These are phyloP conservation scores for Coemansia reversa DNA, from an alignment of 192 early-diverging fungal genomes.

Conservation along the genomic window DNA sequence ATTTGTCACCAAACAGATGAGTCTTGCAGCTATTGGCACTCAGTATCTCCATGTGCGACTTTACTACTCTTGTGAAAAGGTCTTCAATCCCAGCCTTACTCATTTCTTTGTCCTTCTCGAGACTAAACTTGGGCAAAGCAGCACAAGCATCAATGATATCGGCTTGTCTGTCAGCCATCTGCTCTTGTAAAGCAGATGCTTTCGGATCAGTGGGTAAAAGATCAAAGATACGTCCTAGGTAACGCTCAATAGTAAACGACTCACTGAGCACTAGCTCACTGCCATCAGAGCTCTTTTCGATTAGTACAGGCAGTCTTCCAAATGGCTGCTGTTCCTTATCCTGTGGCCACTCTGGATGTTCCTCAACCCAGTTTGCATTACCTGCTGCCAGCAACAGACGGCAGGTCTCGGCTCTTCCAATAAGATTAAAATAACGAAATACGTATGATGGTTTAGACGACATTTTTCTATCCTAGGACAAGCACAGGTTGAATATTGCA, in stretches of 20 bases:
- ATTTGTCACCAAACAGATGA: slow-evolving; percentile 49
- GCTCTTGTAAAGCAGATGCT: slow-evolving; percentile 25
- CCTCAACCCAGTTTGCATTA: slow-evolving; percentile 34
- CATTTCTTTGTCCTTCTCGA: neutral
- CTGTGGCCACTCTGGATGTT: slow-evolving; percentile 23
- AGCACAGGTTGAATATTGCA: neutral
- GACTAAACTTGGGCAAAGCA: neutral
- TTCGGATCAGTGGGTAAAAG: slow-evolving; percentile 25
- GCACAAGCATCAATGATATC: slow-evolving; percentile 3
- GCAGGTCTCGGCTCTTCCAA: slow-evolving; percentile 18
- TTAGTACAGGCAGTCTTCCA: slow-evolving; percentile 28
- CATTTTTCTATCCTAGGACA: neutral
- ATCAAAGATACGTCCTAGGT: slow-evolving; percentile 51
- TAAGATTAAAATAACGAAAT: slow-evolving; percentile 25
- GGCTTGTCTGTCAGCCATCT: slow-evolving; percentile 13
- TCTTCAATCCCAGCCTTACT: neutral
- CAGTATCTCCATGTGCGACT: slow-evolving; percentile 39
- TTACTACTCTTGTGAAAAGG: slow-evolving; percentile 22
- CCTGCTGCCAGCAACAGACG: slow-evolving; percentile 39
- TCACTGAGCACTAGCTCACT: slow-evolving; percentile 39
- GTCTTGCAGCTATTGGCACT: slow-evolving; percentile 56
- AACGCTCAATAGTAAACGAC: slow-evolving; percentile 52
- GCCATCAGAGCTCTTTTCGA: slow-evolving; percentile 20
- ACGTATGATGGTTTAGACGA: slow-evolving; percentile 6
- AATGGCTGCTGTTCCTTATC: slow-evolving; percentile 29